Conservation (phyloP, 2,329 filamentous ascomycete genomes). For the Aspergillus carbonarius region DNA sequence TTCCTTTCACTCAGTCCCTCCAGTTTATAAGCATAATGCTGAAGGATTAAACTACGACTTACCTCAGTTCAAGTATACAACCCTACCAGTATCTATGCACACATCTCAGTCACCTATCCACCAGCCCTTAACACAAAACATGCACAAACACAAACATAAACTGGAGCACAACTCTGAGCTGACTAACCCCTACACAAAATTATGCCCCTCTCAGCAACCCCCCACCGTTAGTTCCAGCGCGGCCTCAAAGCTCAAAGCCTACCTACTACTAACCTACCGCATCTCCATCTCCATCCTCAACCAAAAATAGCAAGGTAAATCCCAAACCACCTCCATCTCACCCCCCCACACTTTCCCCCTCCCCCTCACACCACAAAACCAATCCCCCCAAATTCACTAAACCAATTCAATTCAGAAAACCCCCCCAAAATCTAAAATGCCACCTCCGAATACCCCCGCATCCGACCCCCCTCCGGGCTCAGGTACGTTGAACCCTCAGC, state of each 20-base stretch:
- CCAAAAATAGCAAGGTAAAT: background rate
- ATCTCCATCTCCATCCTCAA: background rate
- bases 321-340: background rate
- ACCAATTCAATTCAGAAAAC: background rate
- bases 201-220: no score
- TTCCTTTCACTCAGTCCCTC: no score
- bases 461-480: conserved; percentile 22
- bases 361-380: background rate
- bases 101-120: no score
- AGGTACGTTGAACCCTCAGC: conserved; percentile 15
- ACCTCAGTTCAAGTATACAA: no score
- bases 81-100: no score
- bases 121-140: no score
- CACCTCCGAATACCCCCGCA: conserved; percentile 29
- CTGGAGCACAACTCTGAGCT: no score
- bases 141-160: no score
- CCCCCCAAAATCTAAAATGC: conserved; percentile 19
- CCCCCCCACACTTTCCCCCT: background rate
- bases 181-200: no score
- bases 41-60: no score
- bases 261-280: background rate
- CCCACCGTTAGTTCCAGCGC: background rate
- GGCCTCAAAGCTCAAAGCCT: background rate
- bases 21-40: no score
- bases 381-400: background rate